These are phyloP conservation scores for Podaxis sp. DNA, from an alignment of 768 basidiomycete species.

Conservation along the genomic window DNA sequence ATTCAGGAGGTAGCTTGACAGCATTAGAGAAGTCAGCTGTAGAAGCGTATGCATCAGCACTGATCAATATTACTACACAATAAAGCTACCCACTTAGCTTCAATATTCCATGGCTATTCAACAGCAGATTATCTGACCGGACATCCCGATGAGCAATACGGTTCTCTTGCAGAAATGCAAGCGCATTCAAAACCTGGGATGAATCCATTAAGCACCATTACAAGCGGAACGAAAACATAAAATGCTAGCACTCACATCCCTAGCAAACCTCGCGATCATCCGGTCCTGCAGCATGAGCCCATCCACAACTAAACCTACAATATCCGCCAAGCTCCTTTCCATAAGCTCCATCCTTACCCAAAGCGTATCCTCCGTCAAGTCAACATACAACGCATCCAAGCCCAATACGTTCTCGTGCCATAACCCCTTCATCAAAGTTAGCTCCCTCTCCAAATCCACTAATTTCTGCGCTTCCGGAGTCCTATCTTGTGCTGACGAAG, in stretches of 20 bases:
- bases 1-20: slow-evolving; percentile 51
- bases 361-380: slow-evolving; percentile 59
- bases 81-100: slow-evolving; percentile 60
- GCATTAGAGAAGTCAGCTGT: slow-evolving; percentile 85
- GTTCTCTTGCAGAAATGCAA: slow-evolving; percentile 63
- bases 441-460: slow-evolving; percentile 57
- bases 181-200: slow-evolving; percentile 57
- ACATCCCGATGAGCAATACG: slow-evolving; percentile 82
- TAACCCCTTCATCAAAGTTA: slow-evolving; percentile 54
- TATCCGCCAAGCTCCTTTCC: slow-evolving; percentile 84
- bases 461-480: slow-evolving; percentile 59
- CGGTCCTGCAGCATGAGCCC: slow-evolving; percentile 68
- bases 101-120: slow-evolving; percentile 66
- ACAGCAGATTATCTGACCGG: slow-evolving; percentile 77
- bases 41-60: slow-evolving; percentile 68
- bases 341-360: slow-evolving; percentile 92
- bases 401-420: slow-evolving; percentile 61
- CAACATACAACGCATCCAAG: slow-evolving; percentile 71
- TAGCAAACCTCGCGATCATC: slow-evolving; percentile 70
- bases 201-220: not conserved
- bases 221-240: slow-evolving; percentile 9
- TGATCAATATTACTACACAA: not conserved
- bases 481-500: not conserved
- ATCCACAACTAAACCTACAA: slow-evolving; percentile 59
- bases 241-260: slow-evolving; percentile 57